Base-by-base conservation (phyloP, 2,329 filamentous ascomycete genomes). In the Dothistroma pini region DNA sequence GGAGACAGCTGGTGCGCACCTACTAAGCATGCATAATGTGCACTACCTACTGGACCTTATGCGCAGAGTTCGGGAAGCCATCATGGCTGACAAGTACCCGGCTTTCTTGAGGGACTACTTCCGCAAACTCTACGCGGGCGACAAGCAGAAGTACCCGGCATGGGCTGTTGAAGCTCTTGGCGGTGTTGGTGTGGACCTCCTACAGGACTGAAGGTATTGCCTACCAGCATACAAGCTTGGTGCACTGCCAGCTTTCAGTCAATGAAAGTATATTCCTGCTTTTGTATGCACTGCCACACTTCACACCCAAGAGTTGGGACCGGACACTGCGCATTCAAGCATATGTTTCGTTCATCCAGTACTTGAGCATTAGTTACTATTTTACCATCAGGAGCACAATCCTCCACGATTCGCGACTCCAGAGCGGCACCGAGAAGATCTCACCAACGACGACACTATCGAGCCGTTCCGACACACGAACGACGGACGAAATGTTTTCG, bases 11-110 rank as follows among this genome's bases (percentile, higher is more conserved):
- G 91, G 93, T 8, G 95, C 96, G 16, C 86, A 89, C 78, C 71
- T 89, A 73, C 79, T 99, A 58, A 96, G 91, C 0, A 91, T 97
- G 72, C 95, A 99, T 76, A 99, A 99, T 72, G 91, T 99, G 29
- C 91, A 92, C 79, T 96, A 96, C 72, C 86, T 96, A 74, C 81
- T 99, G 57, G 84, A 89, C 62, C 79, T 99, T 69, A 97, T 97
- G 92, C 80, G 83, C 21, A 79, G 84, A 62, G 84, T 86, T 12
- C 84, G 93, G 62, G 81, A 90, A 64, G 87, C 95, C 16, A 70
- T 74, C 31, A 21, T 71, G 34, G 67, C 69, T 51, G 66, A 69
- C 72, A 77, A 81, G 56, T 97, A 89, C 74, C 93, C 95, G 1
- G 83, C 80, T 1, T 96, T 95, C 70, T 74, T 97, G 63, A 86